A percentile compares a stretch with the other conserved stretches of the same genome.
These are phyloP conservation scores for Heliosperma pusillum DNA, from an alignment of 148 eudicot species.

Conservation along the genomic window DNA sequence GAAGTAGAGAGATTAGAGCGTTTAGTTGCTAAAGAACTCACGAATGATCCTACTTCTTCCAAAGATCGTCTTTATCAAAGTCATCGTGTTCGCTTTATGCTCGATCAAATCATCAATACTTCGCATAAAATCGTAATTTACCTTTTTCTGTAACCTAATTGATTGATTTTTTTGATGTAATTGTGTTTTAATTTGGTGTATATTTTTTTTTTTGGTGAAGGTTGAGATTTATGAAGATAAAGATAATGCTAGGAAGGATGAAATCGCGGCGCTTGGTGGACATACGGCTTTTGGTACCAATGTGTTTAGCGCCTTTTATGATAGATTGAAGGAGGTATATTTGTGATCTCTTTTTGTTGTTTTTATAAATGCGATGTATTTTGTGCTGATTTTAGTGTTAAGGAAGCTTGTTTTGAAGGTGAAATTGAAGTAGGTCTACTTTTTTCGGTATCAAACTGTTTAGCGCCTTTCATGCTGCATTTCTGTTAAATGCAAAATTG, in stretches of 20 bases:
- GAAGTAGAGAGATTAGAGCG: constrained; percentile 88
- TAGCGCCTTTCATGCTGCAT: too few species aligned
- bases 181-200: neutral
- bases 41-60: constrained; percentile 57
- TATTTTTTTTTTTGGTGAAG: constrained; percentile 36
- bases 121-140: constrained; percentile 65
- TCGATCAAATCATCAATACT: constrained; percentile 62
- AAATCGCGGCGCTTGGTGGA: constrained; percentile 97
- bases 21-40: constrained; percentile 69
- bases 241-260: constrained; percentile 88
- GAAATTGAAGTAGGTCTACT: too few species aligned
- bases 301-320: constrained; percentile 91
- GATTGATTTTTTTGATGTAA: neutral
- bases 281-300: constrained; percentile 80
- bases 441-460: too few species aligned
- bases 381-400: neutral
- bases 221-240: constrained; percentile 81
- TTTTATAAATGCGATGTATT: constrained; percentile 7
- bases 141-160: neutral
- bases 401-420: neutral
- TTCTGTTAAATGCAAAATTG: too few species aligned
- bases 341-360: neutral
- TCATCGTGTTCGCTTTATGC: constrained; percentile 88
- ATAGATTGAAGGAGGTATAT: constrained; percentile 83
- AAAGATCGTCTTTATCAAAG: constrained; percentile 76